Evolutionary conservation across 495 filamentous ascomycete genomes (phyloP).

Genomic region (Aspergillus sclerotioniger): DNA sequence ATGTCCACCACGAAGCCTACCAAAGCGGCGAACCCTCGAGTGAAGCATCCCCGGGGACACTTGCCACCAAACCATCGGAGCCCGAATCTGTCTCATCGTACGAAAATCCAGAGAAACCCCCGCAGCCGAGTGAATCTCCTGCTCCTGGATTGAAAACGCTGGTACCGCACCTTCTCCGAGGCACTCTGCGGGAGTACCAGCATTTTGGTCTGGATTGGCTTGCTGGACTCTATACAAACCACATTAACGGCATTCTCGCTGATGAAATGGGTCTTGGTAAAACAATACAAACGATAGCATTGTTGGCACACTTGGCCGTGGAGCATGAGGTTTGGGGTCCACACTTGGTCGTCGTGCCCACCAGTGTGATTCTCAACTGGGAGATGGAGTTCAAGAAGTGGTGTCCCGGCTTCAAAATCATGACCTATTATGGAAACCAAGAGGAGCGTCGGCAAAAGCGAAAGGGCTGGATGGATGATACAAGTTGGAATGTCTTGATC

Average conservation of each 20-base stretch:
- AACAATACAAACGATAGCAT: conserved; percentile 96
- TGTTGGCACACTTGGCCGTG: conserved; percentile 90
- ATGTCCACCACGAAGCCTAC: conserved; percentile 22
- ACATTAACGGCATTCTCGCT: conserved; percentile 96
- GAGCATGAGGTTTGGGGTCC: conserved; percentile 92
- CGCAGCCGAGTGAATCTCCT: conserved; percentile 32
- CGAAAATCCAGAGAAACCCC: conserved; percentile 41
- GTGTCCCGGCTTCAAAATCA: conserved; percentile 96
- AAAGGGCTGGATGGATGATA: conserved; percentile 84
- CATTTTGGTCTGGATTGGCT: conserved; percentile 97
- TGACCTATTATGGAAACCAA: conserved; percentile 91
- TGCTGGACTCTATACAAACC: conserved; percentile 82
- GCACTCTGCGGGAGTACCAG: conserved; percentile 93
- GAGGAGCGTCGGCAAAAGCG: conserved; percentile 91
- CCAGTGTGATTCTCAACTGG: conserved; percentile 99
- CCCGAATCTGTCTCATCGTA: conserved; percentile 63
- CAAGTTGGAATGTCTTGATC: conserved; percentile 93
- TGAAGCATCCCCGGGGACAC: conserved; percentile 55
- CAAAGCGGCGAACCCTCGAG: conserved; percentile 40
- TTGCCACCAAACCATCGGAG: conserved; percentile 69
- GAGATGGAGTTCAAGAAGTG: conserved; percentile 99
- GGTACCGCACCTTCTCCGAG: conserved; percentile 84
- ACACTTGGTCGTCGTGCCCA: conserved; percentile 94
- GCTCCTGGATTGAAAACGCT: conserved; percentile 60
- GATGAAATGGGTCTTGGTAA: conserved; percentile 99